Evolutionary conservation across 1,284 basidiomycete genomes (phyloP), one percentile per base, ranked within the genome.

Genomic region (Pseudomicrostroma phylloplanum): DNA sequence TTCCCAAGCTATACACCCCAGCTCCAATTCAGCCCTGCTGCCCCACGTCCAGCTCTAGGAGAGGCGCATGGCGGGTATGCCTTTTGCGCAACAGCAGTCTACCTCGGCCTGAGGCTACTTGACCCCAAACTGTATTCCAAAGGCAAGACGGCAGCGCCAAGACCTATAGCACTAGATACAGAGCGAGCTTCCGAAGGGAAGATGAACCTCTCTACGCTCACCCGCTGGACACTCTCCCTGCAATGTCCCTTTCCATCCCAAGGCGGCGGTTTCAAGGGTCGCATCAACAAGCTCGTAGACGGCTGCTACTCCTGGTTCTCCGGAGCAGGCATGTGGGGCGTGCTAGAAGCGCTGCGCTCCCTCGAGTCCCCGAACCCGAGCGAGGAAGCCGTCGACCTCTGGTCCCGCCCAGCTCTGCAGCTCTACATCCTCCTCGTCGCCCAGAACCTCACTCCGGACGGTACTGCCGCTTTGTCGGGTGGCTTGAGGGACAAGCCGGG

Each of bases 1-100:
- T 87, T 90, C 59, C 87, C 89, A 0, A 85, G 82, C 65, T 73
- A 80, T 17, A 65, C 77, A 11, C 58, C 67, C 3, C 68, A 71
- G 59, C 56, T 53, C 0, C 9, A 21, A 2, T 3, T 41, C 17
- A 13, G 64, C 63, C 59, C 58, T 64, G 55, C 59, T 60, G 9
- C 54, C 61, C 41, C 54, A 64, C 13, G 88, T 85, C 21, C 78
- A 0, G 82, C 88, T 6, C 84, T 92, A 48, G 89, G 93, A 56
- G 96, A 99, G 80, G 93, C 96, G 0, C 96, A 99, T 70, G 96
- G 96, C 7, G 96, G 96, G 0, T 98, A 99, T 81, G 91, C 93
- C 0, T 96, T 89, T 77, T 99, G 96, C 76, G 87, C 91, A 0
- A 82, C 93, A 21, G 90, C 91, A 0, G 86, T 88, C 19, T 89